Evolutionary conservation across 768 basidiomycete genomes (phyloP).

Genomic region (Pleurotus eryngii): DNA sequence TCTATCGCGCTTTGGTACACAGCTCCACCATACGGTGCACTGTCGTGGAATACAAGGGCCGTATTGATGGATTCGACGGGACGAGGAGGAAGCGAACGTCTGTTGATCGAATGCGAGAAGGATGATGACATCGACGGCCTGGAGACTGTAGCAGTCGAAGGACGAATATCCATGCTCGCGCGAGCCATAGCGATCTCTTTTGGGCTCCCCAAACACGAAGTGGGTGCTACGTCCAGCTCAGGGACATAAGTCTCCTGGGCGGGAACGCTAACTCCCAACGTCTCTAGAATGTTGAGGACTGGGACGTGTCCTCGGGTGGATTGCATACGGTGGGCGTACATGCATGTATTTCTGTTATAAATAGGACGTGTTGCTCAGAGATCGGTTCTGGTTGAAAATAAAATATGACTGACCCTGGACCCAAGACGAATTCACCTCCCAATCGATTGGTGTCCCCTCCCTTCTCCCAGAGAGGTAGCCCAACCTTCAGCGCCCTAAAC

Average conservation of each 20-base stretch:
- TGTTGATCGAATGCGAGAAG: background rate
- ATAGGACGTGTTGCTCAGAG: background rate
- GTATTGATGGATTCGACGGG: too few relatives aligned
- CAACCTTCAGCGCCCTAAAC: conserved; percentile 62
- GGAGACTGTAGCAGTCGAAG: background rate
- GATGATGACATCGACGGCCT: background rate
- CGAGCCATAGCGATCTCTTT: conserved; percentile 1
- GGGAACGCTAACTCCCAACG: conserved; percentile 37
- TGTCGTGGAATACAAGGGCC: background rate
- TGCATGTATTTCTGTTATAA: conserved; percentile 50
- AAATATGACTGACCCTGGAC: conserved; percentile 36
- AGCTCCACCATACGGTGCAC: background rate
- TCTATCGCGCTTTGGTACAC: too few relatives aligned
- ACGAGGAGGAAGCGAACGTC: background rate
- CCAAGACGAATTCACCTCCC: conserved; percentile 81
- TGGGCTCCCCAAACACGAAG: background rate
- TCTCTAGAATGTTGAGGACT: conserved; percentile 62
- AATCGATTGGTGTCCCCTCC: conserved; percentile 77
- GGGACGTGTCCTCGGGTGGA: conserved; percentile 71
- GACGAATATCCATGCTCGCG: conserved; percentile 1
- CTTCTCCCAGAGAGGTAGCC: conserved; percentile 81
- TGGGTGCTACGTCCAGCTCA: background rate
- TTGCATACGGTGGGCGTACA: conserved; percentile 85
- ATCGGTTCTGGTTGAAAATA: background rate
- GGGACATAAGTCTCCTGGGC: background rate